Evolutionary conservation across 306 rosid genomes (phyloP).

Genomic region (Senna siamea): DNA sequence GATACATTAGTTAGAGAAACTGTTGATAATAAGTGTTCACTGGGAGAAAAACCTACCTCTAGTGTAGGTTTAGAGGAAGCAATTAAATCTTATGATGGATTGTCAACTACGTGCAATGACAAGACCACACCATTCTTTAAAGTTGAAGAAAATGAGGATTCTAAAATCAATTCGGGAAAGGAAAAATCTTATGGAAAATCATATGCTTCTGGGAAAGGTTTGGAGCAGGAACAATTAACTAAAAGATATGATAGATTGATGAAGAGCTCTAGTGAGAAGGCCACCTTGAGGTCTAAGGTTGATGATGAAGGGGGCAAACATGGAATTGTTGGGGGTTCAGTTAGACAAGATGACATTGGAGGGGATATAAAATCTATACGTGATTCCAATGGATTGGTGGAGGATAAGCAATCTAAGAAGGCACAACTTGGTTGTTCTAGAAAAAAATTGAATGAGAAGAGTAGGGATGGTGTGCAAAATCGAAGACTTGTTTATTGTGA

Average conservation of each 20-base stretch:
- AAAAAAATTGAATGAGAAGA: constrained; percentile 40
- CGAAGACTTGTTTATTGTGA: constrained; percentile 25
- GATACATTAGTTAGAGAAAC: constrained; percentile 39
- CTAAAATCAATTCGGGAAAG: constrained; percentile 34
- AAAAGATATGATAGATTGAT: not conserved
- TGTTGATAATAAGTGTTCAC: constrained; percentile 41
- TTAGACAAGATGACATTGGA: constrained; percentile 22
- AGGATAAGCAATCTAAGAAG: constrained; percentile 53
- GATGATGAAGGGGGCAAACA: constrained; percentile 37
- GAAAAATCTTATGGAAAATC: constrained; percentile 35
- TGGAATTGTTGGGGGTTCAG: constrained; percentile 31
- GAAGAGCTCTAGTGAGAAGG: constrained; percentile 10
- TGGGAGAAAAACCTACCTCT: constrained; percentile 42
- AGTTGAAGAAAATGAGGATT: constrained; percentile 33
- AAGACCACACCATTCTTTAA: constrained; percentile 21
- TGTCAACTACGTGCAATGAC: not conserved
- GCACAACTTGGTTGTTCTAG: constrained; percentile 41
- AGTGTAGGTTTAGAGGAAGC: constrained; percentile 17
- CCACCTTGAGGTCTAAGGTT: constrained; percentile 30
- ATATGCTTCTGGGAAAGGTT: constrained; percentile 1
- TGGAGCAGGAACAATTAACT: not conserved
- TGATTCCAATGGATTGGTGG: constrained; percentile 38
- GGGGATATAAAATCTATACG: constrained; percentile 28
- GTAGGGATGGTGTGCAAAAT: constrained; percentile 25
- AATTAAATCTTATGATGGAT: constrained; percentile 10